Evolutionary conservation across 192 early-diverging fungal species (phyloP), one percentile per base, ranked within the genome.

Genomic region (Umbelopsis sp.): DNA sequence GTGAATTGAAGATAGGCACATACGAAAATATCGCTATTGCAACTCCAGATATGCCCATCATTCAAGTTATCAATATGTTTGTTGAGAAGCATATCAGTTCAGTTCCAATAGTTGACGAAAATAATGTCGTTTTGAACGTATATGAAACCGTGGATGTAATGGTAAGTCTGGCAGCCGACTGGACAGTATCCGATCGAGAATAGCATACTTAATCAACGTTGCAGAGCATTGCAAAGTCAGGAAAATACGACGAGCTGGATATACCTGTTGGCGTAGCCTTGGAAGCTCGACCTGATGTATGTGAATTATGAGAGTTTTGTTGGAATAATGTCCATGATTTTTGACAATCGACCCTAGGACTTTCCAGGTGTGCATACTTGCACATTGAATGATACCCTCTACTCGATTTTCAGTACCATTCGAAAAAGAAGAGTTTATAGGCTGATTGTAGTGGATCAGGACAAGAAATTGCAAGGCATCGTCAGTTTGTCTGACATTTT

Each of bases 91-190:
- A 90, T 76, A 94, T 98, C 48, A 96, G 94, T 2, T 91, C 95
- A 3, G 91, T 98, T 6, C 97, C 97, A 1, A 97, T 98, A 70
- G 85, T 97, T 15, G 95, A 97, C 81, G 90, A 95, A 46, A 75
- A 91, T 47, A 87, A 89, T 87, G 75, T 68, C 4, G 95, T 98
- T 35, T 71, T 97, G 46, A 95, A 98, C 77, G 96, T 97, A 37
- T 98, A 95, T 85, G 97, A 96, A 74, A 95, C 95, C 53, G 94
- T 93, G 18, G 97, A 98, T 86, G 93, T 97, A 16, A 91, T 98
- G 86, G 90, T 97, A 82, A 66, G 81, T 27, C 9, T 46, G 0
- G 15, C 16, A 45, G n/a, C n/a, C n/a, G 20, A n/a, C 52, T 49
- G 11, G 3, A 12, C 27, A 35, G 27, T 11, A 12, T 35, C 30